Percentiles rank a stretch among this genome's conserved stretches.
These are phyloP conservation scores for Apiotrichum laibachii DNA, from an alignment of 1,284 basidiomycete species.

Conservation along the genomic window DNA sequence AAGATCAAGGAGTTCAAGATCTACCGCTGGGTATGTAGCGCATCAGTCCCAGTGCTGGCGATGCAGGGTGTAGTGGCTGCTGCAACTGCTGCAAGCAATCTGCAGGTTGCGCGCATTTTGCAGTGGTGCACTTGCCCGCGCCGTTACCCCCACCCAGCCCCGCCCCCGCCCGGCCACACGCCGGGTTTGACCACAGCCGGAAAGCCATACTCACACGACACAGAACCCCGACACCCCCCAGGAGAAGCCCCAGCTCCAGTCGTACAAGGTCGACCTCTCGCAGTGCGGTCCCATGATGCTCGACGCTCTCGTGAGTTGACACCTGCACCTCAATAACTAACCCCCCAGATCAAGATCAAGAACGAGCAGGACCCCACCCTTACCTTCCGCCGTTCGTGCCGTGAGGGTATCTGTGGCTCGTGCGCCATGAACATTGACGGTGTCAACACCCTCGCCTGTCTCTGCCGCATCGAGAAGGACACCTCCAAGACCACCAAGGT, in stretches of 20 bases:
- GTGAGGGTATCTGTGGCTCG: slow-evolving; percentile 97
- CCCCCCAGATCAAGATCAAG: slow-evolving; percentile 90
- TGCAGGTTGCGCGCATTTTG: too few relatives aligned
- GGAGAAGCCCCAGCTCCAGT: slow-evolving; percentile 86
- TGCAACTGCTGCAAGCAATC: neutral
- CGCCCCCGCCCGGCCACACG: too few relatives aligned
- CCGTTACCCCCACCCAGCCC: neutral
- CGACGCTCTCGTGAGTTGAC: slow-evolving; percentile 53
- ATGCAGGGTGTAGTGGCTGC: neutral
- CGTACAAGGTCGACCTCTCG: slow-evolving; percentile 89
- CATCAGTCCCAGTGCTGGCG: too few relatives aligned
- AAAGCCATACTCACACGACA: slow-evolving; percentile 36
- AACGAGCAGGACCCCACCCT: slow-evolving; percentile 95
- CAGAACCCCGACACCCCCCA: slow-evolving; percentile 94
- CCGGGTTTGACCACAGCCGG: neutral
- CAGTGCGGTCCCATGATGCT: slow-evolving; percentile 93
- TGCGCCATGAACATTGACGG: slow-evolving; percentile 99
- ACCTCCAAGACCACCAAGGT: slow-evolving; percentile 75
- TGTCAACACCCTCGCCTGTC: slow-evolving; percentile 94
- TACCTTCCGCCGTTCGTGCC: slow-evolving; percentile 93
- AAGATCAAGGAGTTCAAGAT: slow-evolving; percentile 86
- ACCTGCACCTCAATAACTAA: neutral
- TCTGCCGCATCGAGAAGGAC: slow-evolving; percentile 88
- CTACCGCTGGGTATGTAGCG: slow-evolving; percentile 78
- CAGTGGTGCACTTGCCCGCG: neutral